phyloP scores from a whole-genome alignment of 805 yeast species.

The Metschnikowia colocasiae region DNA sequence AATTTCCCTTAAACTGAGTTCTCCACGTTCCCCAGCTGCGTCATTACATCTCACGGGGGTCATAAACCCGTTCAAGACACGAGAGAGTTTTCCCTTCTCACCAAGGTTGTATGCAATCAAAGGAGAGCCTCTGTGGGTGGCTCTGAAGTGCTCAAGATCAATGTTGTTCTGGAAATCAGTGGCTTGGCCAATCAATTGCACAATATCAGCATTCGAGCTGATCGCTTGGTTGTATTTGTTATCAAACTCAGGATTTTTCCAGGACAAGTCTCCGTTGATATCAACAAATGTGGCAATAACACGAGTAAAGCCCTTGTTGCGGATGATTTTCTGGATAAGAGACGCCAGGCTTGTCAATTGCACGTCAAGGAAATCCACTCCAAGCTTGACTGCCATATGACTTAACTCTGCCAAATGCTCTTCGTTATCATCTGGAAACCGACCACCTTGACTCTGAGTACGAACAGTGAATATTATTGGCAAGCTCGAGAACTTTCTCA shows the following conservation, averaged over 20 bases:
- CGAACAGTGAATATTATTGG: slow-evolving; percentile 84
- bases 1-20: slow-evolving; percentile 62
- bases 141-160: slow-evolving; percentile 65
- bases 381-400: slow-evolving; percentile 64
- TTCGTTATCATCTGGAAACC: slow-evolving; percentile 58
- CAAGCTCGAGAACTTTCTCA: slow-evolving; percentile 60
- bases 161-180: slow-evolving; percentile 61
- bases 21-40: slow-evolving; percentile 75
- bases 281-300: slow-evolving; percentile 85
- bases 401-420: slow-evolving; percentile 49
- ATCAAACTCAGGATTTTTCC: slow-evolving; percentile 75
- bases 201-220: slow-evolving; percentile 61
- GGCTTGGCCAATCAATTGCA: slow-evolving; percentile 84
- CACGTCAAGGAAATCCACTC: slow-evolving; percentile 77
- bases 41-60: slow-evolving; percentile 80
- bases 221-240: slow-evolving; percentile 65
- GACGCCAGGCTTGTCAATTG: slow-evolving; percentile 66
- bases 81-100: slow-evolving; percentile 67
- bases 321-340: slow-evolving; percentile 49
- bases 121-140: slow-evolving; percentile 52
- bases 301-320: slow-evolving; percentile 56
- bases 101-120: slow-evolving; percentile 85
- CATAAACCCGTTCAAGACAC: slow-evolving; percentile 67
- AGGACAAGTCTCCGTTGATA: slow-evolving; percentile 54
- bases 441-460: slow-evolving; percentile 78